phyloP scores from a whole-genome alignment of 345 rosid genomes.

The Hypericum androsaemum region DNA sequence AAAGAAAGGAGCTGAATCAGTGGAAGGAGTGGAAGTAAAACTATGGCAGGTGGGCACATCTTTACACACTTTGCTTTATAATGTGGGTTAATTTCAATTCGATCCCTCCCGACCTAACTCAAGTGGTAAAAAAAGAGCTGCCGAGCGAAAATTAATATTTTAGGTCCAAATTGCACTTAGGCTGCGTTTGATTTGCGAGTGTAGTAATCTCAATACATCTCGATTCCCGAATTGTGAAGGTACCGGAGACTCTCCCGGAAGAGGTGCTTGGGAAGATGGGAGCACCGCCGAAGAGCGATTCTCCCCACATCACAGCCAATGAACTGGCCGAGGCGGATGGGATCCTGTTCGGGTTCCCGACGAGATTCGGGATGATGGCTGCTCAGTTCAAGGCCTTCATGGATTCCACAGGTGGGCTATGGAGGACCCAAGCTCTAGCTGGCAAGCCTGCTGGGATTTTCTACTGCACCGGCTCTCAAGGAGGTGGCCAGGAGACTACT shows the following conservation, averaged over 20 bases:
- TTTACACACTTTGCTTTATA: not conserved
- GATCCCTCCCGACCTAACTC: not conserved
- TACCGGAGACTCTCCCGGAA: slow-evolving; percentile 1
- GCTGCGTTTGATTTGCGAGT: too few relatives aligned
- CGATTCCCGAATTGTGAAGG: not conserved
- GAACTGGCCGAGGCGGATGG: slow-evolving; percentile 7
- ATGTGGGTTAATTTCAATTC: not conserved
- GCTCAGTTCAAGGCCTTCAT: slow-evolving; percentile 8
- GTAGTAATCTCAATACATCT: too few relatives aligned
- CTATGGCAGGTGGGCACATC: slow-evolving; percentile 3
- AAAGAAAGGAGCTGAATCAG: slow-evolving; percentile 7
- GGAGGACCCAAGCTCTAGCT: slow-evolving; percentile 6
- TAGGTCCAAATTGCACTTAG: too few relatives aligned
- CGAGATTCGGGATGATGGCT: slow-evolving; percentile 10
- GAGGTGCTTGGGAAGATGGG: slow-evolving; percentile 10
- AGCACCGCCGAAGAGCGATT: slow-evolving; percentile 8
- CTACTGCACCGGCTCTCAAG: slow-evolving; percentile 6
- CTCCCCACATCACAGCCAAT: slow-evolving; percentile 1
- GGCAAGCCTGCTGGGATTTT: slow-evolving; percentile 10
- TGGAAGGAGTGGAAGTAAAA: slow-evolving; percentile 9
- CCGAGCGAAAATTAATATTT: too few relatives aligned
- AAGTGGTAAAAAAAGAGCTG: too few relatives aligned
- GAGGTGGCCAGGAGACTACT: slow-evolving; percentile 9
- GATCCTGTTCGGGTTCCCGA: slow-evolving; percentile 5
- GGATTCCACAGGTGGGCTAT: slow-evolving; percentile 8